These are phyloP conservation scores for Mucor ambiguus DNA, from an alignment of 371 early-diverging fungal genomes.

Conservation along the genomic window DNA sequence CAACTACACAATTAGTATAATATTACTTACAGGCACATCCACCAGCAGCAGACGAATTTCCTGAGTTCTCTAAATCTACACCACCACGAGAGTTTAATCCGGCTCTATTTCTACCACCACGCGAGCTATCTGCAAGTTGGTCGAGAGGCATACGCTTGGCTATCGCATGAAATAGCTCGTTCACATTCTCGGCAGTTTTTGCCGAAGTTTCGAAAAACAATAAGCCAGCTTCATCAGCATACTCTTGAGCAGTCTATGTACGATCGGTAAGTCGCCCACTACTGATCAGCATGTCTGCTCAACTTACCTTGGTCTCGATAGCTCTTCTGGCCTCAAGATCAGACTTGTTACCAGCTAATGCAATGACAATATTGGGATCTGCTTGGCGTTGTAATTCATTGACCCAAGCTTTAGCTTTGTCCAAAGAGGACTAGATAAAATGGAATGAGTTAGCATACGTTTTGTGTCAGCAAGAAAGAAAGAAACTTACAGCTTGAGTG, in stretches of 20 bases:
- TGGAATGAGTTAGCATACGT: background rate
- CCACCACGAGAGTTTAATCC: conserved; percentile 44
- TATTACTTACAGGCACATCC: conserved; percentile 54
- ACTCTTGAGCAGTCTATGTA: conserved; percentile 82
- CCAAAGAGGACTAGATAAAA: conserved; percentile 77
- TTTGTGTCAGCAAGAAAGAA: background rate
- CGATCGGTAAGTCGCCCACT: background rate
- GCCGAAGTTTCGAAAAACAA: conserved; percentile 96
- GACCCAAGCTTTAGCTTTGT: conserved; percentile 98
- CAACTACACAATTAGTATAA: background rate
- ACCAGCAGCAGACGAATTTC: conserved; percentile 31
- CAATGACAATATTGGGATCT: conserved; percentile 95
- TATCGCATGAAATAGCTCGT: conserved; percentile 87
- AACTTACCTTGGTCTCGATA: conserved; percentile 63
- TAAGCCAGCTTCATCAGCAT: conserved; percentile 86
- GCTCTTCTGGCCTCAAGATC: conserved; percentile 83
- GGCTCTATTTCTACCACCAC: conserved; percentile 32
- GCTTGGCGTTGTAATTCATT: conserved; percentile 96
- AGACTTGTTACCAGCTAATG: conserved; percentile 95
- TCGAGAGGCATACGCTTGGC: conserved; percentile 56
- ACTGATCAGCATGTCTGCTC: background rate
- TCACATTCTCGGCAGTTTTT: conserved; percentile 88
- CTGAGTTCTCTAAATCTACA: conserved; percentile 45
- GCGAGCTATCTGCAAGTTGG: conserved; percentile 48
- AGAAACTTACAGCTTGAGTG: conserved; percentile 77